Conservation (phyloP, 768 basidiomycete species). For the Lentinula edodes region DNA sequence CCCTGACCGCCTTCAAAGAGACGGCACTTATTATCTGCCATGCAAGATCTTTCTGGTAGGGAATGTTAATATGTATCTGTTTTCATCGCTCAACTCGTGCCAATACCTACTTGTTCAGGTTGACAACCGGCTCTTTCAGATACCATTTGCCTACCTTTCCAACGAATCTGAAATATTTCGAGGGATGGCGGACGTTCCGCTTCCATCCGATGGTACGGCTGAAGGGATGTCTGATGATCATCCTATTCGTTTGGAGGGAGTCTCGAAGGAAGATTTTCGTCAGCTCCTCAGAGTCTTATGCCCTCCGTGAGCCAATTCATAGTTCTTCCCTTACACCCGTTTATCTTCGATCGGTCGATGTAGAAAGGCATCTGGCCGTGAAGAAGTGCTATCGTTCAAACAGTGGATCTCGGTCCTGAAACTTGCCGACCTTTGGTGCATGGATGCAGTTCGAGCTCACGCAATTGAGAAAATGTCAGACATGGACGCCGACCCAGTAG, state of each 20-base stretch:
- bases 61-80: too few species aligned
- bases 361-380: neutral
- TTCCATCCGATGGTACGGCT: neutral
- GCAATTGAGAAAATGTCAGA: neutral
- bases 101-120: neutral
- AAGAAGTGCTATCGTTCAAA: neutral
- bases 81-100: neutral
- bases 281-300: neutral
- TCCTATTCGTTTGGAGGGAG: too few species aligned
- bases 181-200: too few species aligned
- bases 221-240: too few species aligned
- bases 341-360: neutral
- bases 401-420: neutral
- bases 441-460: neutral
- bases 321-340: too few species aligned
- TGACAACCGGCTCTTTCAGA: neutral
- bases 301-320: neutral
- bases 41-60: neutral
- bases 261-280: neutral
- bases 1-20: neutral
- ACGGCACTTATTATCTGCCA: neutral
- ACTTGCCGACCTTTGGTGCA: neutral
- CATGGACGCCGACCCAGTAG: neutral
- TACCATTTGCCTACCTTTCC: too few species aligned
- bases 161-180: too few species aligned